phyloP scores from a whole-genome alignment of 2,329 filamentous ascomycete genomes.

The Ceratocystiopsis sp. region DNA sequence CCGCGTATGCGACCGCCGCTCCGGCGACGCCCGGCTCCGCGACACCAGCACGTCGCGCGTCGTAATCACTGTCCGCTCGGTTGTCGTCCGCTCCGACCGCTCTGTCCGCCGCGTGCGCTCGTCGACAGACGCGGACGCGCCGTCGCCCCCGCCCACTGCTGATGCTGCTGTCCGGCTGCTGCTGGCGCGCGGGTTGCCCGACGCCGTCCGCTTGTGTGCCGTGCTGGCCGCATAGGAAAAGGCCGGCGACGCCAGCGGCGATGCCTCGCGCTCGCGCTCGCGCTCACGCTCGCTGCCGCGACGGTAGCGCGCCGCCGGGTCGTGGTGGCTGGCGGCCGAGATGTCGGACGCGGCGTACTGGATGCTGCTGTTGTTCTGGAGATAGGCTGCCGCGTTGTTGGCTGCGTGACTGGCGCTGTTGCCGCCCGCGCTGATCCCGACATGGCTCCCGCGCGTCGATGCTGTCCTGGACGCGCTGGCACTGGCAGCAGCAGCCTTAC shows the following conservation, averaged over 20 bases:
- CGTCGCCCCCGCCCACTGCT: not conserved
- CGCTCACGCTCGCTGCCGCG: slow-evolving; percentile 11
- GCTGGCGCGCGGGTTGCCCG: slow-evolving; percentile 35
- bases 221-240: slow-evolving; percentile 19
- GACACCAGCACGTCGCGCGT: slow-evolving; percentile 30
- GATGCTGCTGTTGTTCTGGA: slow-evolving; percentile 2
- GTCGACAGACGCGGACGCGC: too few species aligned
- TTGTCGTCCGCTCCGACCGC: too few species aligned
- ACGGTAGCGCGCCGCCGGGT: too few species aligned
- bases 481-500: slow-evolving; percentile 21
- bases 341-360: too few species aligned
- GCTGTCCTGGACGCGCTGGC: slow-evolving; percentile 15
- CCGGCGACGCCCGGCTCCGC: too few species aligned
- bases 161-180: slow-evolving; percentile 21
- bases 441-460: not conserved
- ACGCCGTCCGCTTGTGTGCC: slow-evolving; percentile 39
- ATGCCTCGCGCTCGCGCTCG: slow-evolving; percentile 20
- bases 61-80: slow-evolving; percentile 30
- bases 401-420: slow-evolving; percentile 13
- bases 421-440: slow-evolving; percentile 1
- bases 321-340: too few species aligned
- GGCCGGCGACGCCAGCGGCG: slow-evolving; percentile 17
- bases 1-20: too few species aligned
- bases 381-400: slow-evolving; percentile 1
- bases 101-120: slow-evolving; percentile 31